Conservation (phyloP, 192 early-diverging fungal genomes). For the Helicostylum pulchrum region DNA sequence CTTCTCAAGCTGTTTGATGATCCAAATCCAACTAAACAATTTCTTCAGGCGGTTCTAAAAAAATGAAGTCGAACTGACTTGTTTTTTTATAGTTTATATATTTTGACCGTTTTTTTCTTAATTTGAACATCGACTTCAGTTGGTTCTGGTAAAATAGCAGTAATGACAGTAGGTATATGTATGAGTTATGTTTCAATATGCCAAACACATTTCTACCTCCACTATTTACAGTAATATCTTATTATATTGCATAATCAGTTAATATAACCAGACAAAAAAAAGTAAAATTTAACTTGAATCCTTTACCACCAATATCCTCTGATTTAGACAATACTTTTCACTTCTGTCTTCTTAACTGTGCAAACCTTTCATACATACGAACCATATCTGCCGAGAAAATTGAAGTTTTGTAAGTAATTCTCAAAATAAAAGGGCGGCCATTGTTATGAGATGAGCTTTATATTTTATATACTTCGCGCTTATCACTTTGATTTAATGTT, state of each 20-base stretch:
- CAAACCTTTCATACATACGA: constrained; percentile 75
- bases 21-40: too few species aligned
- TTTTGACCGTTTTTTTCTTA: too few species aligned
- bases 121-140: constrained; percentile 67
- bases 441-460: too few species aligned
- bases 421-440: too few species aligned
- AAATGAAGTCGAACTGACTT: too few species aligned
- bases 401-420: constrained; percentile 74
- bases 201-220: constrained; percentile 72
- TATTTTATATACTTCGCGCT: too few species aligned
- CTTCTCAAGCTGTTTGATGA: too few species aligned
- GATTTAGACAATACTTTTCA: constrained; percentile 54
- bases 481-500: too few species aligned
- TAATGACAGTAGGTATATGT: constrained; percentile 77
- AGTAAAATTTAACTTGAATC: constrained; percentile 41
- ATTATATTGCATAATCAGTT: too few species aligned
- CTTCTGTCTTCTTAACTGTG: constrained; percentile 59
- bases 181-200: constrained; percentile 74
- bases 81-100: too few species aligned
- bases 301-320: constrained; percentile 42
- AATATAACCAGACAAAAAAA: neutral
- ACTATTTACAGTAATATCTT: constrained; percentile 64
- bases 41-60: too few species aligned
- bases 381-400: constrained; percentile 69
- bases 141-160: constrained; percentile 75